Evolutionary conservation across 2,329 filamentous ascomycete genomes (phyloP), one percentile per base, ranked within the genome.

Genomic region (Diplodia corticola): DNA sequence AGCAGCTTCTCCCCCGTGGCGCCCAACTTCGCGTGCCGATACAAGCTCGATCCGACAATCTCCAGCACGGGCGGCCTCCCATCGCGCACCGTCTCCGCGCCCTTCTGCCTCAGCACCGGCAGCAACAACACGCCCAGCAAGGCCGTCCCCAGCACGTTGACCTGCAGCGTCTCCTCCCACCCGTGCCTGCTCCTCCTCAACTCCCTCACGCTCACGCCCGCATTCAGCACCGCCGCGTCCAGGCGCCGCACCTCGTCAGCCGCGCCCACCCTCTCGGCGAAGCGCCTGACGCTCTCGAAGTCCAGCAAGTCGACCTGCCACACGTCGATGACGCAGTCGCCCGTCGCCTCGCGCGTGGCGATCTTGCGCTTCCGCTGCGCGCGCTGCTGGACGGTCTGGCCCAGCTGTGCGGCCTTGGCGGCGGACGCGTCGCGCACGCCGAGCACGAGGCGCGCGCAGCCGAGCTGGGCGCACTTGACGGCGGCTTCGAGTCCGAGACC

Each of bases 401-500:
- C 80, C 75, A 57, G 84, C 51, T 46, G 17, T 17, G 82, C 83
- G 1, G 72, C 74, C 69, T 83, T 77, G 49, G 83, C 83, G 20
- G 74, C 70, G 4, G 33, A 10, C 9, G 73, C 17, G 37, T 70
- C 78, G 28, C 83, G 80, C 40, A 81, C 79, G 4, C 79, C 81
- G 17, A 84, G 72, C 64, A 84, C 81, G 30, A 84, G 73, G 30
- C 76, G 78, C 1, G 72, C 72, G 15, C 78, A 77, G 4, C 77
- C 75, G 4, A 83, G 75, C 0, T 73, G 70, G 1, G 79, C 76
- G 51, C 82, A 76, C 68, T 84, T 81, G 1, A 74, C 73, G 1
- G 79, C 78, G 10, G 81, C 79, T 72, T 84, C 80, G 53, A 78
- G 75, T 15, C 83, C 82, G 0, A 84, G 76, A 1, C 82, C 82